Percentiles rank a stretch among this genome's conserved stretches.
Conservation (phyloP, 208 protist species). For the Leishmania turanica region DNA sequence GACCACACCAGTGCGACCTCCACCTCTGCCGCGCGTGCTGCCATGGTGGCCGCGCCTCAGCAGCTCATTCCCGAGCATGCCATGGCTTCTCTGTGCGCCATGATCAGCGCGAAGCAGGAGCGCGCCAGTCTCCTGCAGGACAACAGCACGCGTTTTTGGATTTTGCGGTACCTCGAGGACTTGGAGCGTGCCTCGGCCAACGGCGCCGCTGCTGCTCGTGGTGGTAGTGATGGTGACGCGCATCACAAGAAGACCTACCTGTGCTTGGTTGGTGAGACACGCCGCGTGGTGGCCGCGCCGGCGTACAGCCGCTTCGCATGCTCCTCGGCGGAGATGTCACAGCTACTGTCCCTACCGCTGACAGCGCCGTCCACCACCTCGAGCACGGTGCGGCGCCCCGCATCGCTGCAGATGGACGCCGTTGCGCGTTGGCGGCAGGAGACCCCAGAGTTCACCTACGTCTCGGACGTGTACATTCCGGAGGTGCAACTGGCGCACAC, state of each 20-base stretch:
- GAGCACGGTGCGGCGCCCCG: conserved; percentile 6
- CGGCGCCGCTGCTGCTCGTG: background rate
- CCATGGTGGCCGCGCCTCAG: conserved; percentile 10
- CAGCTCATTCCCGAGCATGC: conserved; percentile 74
- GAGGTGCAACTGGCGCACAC: conserved; percentile 81
- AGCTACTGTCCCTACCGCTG: conserved; percentile 9
- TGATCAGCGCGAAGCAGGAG: conserved; percentile 85
- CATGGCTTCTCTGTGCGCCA: conserved; percentile 82
- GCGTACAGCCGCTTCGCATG: conserved; percentile 50
- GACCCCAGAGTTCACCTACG: conserved; percentile 38
- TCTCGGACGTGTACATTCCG: conserved; percentile 85
- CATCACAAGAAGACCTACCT: conserved; percentile 39
- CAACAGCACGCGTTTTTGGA: conserved; percentile 81
- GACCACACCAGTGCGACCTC: background rate
- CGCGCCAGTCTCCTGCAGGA: conserved; percentile 84
- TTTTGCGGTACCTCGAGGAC: conserved; percentile 66
- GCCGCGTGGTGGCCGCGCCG: conserved; percentile 64
- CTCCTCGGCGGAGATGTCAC: conserved; percentile 13
- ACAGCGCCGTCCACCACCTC: background rate
- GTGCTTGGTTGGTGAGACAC: conserved; percentile 76
- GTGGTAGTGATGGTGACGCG: background rate
- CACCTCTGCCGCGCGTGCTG: background rate
- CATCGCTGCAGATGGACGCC: conserved; percentile 12
- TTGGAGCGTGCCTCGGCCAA: conserved; percentile 10
- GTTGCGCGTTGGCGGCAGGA: conserved; percentile 14